Evolutionary conservation across 1,139 yeast species (phyloP).

Genomic region (Candida glucosophila): DNA sequence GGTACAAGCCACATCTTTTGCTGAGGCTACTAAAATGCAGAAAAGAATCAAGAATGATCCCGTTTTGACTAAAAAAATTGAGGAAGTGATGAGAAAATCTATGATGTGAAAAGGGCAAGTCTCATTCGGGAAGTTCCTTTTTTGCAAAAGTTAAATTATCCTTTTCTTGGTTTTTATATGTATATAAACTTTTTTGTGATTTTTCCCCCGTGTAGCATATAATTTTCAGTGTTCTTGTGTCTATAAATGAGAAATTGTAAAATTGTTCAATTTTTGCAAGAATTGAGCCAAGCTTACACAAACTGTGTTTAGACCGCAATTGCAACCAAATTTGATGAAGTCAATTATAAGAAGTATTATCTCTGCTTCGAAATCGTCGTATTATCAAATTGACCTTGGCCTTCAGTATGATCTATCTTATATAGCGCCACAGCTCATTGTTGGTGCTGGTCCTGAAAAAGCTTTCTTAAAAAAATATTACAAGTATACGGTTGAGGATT

Average conservation of each 20-base stretch:
- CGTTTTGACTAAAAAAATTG: constrained; percentile 38
- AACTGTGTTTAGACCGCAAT: no score
- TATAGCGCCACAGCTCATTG: constrained; percentile 52
- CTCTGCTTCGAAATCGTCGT: constrained; percentile 19
- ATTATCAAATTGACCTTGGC: constrained; percentile 12
- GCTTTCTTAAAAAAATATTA: constrained; percentile 36
- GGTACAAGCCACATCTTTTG: constrained; percentile 84
- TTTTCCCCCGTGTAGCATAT: no score
- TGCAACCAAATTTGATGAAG: constrained; percentile 7
- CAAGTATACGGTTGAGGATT: constrained; percentile 45
- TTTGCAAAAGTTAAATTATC: not conserved
- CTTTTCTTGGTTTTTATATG: not conserved
- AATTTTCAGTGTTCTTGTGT: no score
- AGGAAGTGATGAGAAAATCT: constrained; percentile 34
- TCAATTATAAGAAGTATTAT: constrained; percentile 11
- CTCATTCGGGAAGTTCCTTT: not conserved
- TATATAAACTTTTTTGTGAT: no score
- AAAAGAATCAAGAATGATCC: constrained; percentile 63
- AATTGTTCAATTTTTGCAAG: no score
- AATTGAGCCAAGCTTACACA: no score
- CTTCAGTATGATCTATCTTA: constrained; percentile 52
- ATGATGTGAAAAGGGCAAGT: constrained; percentile 4
- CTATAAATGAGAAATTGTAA: no score
- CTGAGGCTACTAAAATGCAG: constrained; percentile 87
- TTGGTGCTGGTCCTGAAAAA: constrained; percentile 66